These are phyloP conservation scores for Aspergillus costaricaensis DNA, from an alignment of 2,329 filamentous ascomycete species.

Conservation along the genomic window DNA sequence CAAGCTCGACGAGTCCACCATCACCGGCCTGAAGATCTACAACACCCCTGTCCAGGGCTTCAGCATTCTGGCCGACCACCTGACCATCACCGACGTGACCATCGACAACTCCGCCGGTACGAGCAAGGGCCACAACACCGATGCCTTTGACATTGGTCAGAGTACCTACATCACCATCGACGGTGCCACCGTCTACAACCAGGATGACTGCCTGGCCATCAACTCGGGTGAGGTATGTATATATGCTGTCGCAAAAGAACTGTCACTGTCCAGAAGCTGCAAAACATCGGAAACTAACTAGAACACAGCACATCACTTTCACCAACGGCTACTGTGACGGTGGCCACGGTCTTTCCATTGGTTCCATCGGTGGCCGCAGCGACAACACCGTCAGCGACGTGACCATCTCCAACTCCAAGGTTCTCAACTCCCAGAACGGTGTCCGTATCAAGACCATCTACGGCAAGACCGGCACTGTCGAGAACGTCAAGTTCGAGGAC, in stretches of 20 bases:
- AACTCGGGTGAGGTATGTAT: constrained; percentile 50
- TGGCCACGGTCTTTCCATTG: constrained; percentile 38
- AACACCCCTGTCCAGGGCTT: constrained; percentile 42
- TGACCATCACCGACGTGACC: constrained; percentile 55
- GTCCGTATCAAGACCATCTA: constrained; percentile 53
- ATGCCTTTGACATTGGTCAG: constrained; percentile 60
- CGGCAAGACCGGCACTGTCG: constrained; percentile 55
- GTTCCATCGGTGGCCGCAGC: constrained; percentile 47
- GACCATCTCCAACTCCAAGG: constrained; percentile 50
- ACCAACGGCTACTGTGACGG: constrained; percentile 46
- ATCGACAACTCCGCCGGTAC: constrained; percentile 61
- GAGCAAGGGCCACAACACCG: constrained; percentile 56
- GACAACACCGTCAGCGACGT: constrained; percentile 58
- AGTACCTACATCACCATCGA: constrained; percentile 55
- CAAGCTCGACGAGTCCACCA: constrained; percentile 31
- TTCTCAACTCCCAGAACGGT: constrained; percentile 45
- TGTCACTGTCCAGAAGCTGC: no score
- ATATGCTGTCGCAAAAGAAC: no score
- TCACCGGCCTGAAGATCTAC: constrained; percentile 33
- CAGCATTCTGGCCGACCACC: constrained; percentile 48
- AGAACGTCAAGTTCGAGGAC: constrained; percentile 53
- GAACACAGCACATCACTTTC: constrained; percentile 48
- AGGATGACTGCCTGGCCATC: constrained; percentile 63
- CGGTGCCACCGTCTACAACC: constrained; percentile 59
- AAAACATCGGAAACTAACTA: not conserved